phyloP scores from a whole-genome alignment of 306 rosid species.

The Delonix regia region DNA sequence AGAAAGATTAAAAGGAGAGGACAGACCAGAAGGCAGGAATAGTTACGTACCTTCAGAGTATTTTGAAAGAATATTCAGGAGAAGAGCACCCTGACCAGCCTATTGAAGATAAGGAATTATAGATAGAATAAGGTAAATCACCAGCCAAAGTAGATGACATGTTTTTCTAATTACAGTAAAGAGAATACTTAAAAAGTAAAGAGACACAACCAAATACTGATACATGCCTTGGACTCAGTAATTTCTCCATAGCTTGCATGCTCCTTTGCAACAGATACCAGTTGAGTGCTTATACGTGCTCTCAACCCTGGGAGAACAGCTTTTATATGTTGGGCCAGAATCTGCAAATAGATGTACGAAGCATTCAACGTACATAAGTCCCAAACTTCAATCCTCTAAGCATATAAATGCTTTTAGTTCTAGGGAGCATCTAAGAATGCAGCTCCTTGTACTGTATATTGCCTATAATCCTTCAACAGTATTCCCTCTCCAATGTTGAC shows the following conservation, averaged over 20 bases:
- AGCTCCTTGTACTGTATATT: constrained; percentile 3
- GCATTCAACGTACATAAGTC: constrained; percentile 27
- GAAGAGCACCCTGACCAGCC: constrained; percentile 99
- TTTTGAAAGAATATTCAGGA: constrained; percentile 92
- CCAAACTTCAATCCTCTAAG: background rate
- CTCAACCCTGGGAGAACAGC: constrained; percentile 85
- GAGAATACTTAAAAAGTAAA: background rate
- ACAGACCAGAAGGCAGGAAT: constrained; percentile 18
- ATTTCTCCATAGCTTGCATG: constrained; percentile 95
- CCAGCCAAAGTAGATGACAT: constrained; percentile 26
- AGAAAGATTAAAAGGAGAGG: constrained; percentile 23
- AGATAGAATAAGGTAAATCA: constrained; percentile 17
- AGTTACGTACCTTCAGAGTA: constrained; percentile 77
- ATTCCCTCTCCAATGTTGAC: constrained; percentile 27
- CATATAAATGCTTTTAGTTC: constrained; percentile 21
- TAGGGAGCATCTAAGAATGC: background rate
- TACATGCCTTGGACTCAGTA: constrained; percentile 84
- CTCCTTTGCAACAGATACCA: constrained; percentile 93
- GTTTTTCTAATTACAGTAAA: constrained; percentile 16
- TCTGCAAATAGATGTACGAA: constrained; percentile 55
- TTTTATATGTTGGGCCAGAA: constrained; percentile 90
- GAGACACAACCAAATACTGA: background rate
- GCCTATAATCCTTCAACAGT: constrained; percentile 18
- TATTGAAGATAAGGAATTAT: constrained; percentile 38
- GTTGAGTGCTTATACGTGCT: constrained; percentile 85